These are phyloP conservation scores for Physcia stellaris DNA, from an alignment of 495 filamentous ascomycete genomes.

Conservation along the genomic window DNA sequence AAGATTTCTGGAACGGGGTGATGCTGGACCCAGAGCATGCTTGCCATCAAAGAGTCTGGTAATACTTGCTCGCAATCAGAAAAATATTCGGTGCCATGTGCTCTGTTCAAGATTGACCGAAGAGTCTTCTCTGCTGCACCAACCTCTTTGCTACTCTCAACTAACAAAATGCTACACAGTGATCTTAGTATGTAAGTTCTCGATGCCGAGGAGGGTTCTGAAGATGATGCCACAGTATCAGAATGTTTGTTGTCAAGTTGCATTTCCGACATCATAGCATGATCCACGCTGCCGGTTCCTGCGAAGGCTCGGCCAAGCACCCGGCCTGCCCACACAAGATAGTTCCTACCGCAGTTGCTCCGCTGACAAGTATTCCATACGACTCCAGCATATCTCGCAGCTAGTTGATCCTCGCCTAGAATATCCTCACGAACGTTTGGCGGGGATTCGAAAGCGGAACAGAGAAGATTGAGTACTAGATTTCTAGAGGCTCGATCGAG, in stretches of 20 bases:
- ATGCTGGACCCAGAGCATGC: slow-evolving; percentile 33
- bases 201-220: slow-evolving; percentile 6
- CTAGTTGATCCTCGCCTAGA: slow-evolving; percentile 45
- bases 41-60: slow-evolving; percentile 25
- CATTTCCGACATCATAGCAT: slow-evolving; percentile 43
- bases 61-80: slow-evolving; percentile 33
- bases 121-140: slow-evolving; percentile 69
- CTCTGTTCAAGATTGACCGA: slow-evolving; percentile 50
- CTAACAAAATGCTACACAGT: slow-evolving; percentile 54
- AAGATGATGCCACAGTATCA: neutral
- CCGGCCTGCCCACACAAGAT: slow-evolving; percentile 70
- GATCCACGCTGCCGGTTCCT: slow-evolving; percentile 50
- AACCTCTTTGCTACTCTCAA: slow-evolving; percentile 45
- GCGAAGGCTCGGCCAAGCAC: slow-evolving; percentile 77
- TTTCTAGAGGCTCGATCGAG: slow-evolving; percentile 55
- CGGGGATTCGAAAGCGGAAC: slow-evolving; percentile 51
- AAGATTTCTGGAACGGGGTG: slow-evolving; percentile 20
- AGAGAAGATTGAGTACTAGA: slow-evolving; percentile 59
- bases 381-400: slow-evolving; percentile 43
- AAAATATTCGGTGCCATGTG: slow-evolving; percentile 31
- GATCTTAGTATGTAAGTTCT: slow-evolving; percentile 39
- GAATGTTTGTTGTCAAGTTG: neutral
- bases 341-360: slow-evolving; percentile 45
- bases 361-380: slow-evolving; percentile 63
- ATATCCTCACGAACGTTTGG: slow-evolving; percentile 42